Evolutionary conservation across 2,329 filamentous ascomycete species (phyloP).

Genomic region (Chrysoporthe cubensis): DNA sequence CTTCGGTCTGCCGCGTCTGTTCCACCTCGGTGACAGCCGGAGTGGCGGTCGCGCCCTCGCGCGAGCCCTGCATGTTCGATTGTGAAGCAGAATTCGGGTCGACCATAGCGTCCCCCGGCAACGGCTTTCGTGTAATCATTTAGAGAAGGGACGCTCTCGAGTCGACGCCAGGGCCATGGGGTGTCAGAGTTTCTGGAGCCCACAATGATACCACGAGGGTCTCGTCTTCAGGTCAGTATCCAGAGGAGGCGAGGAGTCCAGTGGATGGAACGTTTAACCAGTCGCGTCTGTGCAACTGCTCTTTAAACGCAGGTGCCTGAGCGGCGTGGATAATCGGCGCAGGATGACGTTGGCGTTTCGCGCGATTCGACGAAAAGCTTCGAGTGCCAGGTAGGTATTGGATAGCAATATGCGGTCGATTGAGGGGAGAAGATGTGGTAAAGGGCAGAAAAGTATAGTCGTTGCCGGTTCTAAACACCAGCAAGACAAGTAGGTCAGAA

Average conservation of each 20-base stretch:
- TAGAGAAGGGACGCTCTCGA: constrained; percentile 30
- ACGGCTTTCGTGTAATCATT: constrained; percentile 49
- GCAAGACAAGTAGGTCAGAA: not conserved
- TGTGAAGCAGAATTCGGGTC: constrained; percentile 34
- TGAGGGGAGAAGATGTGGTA: not conserved
- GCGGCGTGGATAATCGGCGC: not conserved
- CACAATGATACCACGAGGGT: not conserved
- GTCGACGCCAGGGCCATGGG: constrained; percentile 14
- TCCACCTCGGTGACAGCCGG: not conserved
- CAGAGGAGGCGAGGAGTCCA: not conserved
- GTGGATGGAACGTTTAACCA: no score
- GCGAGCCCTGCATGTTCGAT: constrained; percentile 35
- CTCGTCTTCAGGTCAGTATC: not conserved
- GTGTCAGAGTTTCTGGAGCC: not conserved
- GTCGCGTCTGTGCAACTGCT: not conserved
- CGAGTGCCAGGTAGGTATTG: not conserved
- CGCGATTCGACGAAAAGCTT: constrained; percentile 1
- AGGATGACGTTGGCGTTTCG: not conserved
- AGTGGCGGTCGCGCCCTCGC: not conserved
- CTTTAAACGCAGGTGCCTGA: not conserved
- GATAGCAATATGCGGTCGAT: constrained; percentile 2
- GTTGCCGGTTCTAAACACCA: not conserved
- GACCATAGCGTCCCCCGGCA: constrained; percentile 36
- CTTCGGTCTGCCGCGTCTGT: constrained; percentile 3
- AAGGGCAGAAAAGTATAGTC: not conserved